Evolutionary conservation across 140 eudicot genomes (phyloP), one percentile per base, ranked within the genome.

Genomic region (Erigeron philadelphicus): DNA sequence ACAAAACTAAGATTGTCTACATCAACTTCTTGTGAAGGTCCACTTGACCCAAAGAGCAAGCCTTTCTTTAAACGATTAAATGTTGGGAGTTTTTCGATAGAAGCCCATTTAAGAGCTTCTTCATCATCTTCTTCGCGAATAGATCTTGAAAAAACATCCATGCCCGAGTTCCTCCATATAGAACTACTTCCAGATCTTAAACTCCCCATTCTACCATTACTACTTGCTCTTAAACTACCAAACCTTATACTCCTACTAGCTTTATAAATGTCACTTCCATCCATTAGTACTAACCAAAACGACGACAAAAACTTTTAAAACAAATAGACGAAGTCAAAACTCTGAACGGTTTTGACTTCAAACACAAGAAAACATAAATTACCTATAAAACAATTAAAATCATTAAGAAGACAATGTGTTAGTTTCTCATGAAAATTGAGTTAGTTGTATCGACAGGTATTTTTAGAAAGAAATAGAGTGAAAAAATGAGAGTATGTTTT

Each of bases 51-150:
- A 48, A 78, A 70, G 7, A 90, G 56, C 49, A 90, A 56, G 7
- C 95, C 97, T 79, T 78, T 87, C 47, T 68, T 87, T 10, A 90
- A 38, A 41, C 97, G 79, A 68, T 79, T 77, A 41, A 75, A 90
- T 15, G 95, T 90, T 0, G 97, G 96, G 0, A 89, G 66, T 72
- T 82, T 89, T 66, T 89, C 91, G 7, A 89, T 78, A 4, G 95
- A 81, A 61, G 92, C 97, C 97, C 97, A 90, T 63, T 75, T 84
- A 17, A 90, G 85, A 16, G 97, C 89, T 75, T 90, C 97, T 67
- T 90, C 97, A 52, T 90, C 97, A 55, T 90, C 87, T 35, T 90
- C 97, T 16, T 83, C 86, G 18, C 80, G 63, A 0, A 64, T 6
- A 4, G 95, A 84, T 52, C 46, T 66, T 0, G 95, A 86, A 43